Evolutionary conservation across 495 filamentous ascomycete genomes (phyloP).

Genomic region (Aspergillus sclerotioniger): DNA sequence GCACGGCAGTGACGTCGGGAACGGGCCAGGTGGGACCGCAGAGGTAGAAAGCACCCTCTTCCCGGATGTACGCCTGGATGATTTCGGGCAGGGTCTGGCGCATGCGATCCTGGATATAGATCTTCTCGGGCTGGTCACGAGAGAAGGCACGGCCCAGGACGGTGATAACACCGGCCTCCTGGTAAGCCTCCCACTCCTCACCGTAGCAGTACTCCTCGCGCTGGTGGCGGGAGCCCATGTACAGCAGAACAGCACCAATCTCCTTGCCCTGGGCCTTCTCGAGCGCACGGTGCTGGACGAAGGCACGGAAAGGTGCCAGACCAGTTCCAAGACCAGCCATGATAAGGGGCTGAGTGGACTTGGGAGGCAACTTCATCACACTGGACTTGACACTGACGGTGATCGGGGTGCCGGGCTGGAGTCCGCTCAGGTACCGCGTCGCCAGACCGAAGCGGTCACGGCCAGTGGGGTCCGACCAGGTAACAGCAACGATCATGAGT

Average conservation of each 20-base stretch:
- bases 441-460: slow-evolving; percentile 91
- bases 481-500: slow-evolving; percentile 97
- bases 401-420: slow-evolving; percentile 70
- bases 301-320: slow-evolving; percentile 95
- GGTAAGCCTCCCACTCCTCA: slow-evolving; percentile 98
- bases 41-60: slow-evolving; percentile 91
- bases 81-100: slow-evolving; percentile 82
- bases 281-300: slow-evolving; percentile 96
- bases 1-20: slow-evolving; percentile 91
- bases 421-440: slow-evolving; percentile 76
- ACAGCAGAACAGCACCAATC: slow-evolving; percentile 89
- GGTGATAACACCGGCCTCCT: slow-evolving; percentile 92
- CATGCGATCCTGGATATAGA: slow-evolving; percentile 99
- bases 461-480: slow-evolving; percentile 86
- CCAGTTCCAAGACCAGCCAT: slow-evolving; percentile 99
- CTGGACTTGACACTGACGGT: slow-evolving; percentile 95
- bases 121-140: slow-evolving; percentile 95
- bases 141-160: slow-evolving; percentile 93
- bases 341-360: slow-evolving; percentile 86
- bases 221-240: slow-evolving; percentile 95
- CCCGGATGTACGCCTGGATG: slow-evolving; percentile 80
- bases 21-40: slow-evolving; percentile 99
- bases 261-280: slow-evolving; percentile 93
- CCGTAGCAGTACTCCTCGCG: slow-evolving; percentile 98
- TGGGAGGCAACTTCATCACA: slow-evolving; percentile 91